Conservation (phyloP, 768 basidiomycete species). For the Lactifluus volemus region DNA sequence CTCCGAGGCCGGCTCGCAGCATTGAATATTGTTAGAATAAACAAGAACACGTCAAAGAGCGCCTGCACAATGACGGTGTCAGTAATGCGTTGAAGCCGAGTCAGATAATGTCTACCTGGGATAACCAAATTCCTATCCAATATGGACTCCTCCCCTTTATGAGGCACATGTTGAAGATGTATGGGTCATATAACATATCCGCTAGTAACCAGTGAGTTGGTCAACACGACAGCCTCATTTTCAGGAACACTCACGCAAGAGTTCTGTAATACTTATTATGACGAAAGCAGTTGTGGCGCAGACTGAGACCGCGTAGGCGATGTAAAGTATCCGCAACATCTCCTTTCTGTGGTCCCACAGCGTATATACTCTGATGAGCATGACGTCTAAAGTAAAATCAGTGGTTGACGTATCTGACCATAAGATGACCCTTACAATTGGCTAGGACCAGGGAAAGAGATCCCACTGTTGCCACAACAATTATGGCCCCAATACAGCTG, state of each 20-base stretch:
- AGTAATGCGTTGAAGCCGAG: neutral
- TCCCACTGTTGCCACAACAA: constrained; percentile 19
- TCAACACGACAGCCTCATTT: neutral
- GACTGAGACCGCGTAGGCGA: constrained; percentile 5
- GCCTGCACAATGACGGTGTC: constrained; percentile 21
- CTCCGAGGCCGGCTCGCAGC: constrained; percentile 30
- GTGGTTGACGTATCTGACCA: constrained; percentile 12
- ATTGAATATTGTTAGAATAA: constrained; percentile 29
- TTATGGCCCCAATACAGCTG: constrained; percentile 6
- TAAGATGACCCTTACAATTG: constrained; percentile 22
- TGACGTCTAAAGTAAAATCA: constrained; percentile 27
- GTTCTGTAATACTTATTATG: neutral
- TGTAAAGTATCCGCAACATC: constrained; percentile 1
- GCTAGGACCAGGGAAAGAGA: constrained; percentile 26
- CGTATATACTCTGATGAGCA: constrained; percentile 30
- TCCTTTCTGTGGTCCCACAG: constrained; percentile 31
- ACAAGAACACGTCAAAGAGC: constrained; percentile 30
- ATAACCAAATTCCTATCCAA: constrained; percentile 26
- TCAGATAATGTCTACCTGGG: constrained; percentile 25
- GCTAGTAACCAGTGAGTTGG: neutral
- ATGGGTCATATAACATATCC: neutral
- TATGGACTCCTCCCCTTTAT: neutral
- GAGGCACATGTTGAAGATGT: constrained; percentile 15
- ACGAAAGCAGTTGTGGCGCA: constrained; percentile 9
- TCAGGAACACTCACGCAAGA: constrained; percentile 1